A percentile compares a stretch with the other conserved stretches of the same genome.
Conservation (phyloP, 345 rosid species). For the Carallia pectinifolia region DNA sequence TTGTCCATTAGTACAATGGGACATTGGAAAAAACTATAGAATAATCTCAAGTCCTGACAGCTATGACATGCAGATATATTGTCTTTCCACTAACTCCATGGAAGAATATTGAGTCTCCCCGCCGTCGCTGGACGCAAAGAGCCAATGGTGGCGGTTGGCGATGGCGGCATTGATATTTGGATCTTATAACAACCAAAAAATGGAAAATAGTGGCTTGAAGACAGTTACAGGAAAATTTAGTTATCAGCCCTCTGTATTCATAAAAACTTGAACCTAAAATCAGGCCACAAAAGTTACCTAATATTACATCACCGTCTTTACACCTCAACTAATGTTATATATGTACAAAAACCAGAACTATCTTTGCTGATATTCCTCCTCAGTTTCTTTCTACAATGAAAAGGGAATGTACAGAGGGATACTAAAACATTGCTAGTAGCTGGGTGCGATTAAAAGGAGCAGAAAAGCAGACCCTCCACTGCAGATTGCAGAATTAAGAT, state of each 20-base stretch:
- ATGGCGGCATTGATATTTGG: too few relatives aligned
- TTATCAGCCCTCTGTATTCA: constrained; percentile 9
- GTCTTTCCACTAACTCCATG: too few relatives aligned
- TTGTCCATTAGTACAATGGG: too few relatives aligned
- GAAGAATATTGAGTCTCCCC: too few relatives aligned
- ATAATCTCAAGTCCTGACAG: too few relatives aligned
- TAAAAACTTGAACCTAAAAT: constrained; percentile 8
- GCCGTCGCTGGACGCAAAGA: too few relatives aligned
- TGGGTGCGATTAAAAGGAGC: neutral
- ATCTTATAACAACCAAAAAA: neutral
- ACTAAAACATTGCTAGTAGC: too few relatives aligned
- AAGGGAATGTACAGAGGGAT: too few relatives aligned
- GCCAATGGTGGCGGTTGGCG: too few relatives aligned
- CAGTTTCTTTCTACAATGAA: neutral
- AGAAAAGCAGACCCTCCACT: neutral
- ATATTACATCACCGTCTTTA: constrained; percentile 21
- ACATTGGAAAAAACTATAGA: too few relatives aligned
- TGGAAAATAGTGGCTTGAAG: constrained; percentile 8
- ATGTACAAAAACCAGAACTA: constrained; percentile 15
- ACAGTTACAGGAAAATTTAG: constrained; percentile 4
- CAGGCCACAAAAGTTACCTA: constrained; percentile 11
- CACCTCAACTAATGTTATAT: constrained; percentile 26
- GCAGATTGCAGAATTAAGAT: too few relatives aligned
- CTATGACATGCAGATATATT: too few relatives aligned
- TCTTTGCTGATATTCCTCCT: neutral